A percentile compares a stretch with the other conserved stretches of the same genome.
These are phyloP conservation scores for Phialophora chinensis DNA, from an alignment of 2,329 filamentous ascomycete genomes.

Conservation along the genomic window DNA sequence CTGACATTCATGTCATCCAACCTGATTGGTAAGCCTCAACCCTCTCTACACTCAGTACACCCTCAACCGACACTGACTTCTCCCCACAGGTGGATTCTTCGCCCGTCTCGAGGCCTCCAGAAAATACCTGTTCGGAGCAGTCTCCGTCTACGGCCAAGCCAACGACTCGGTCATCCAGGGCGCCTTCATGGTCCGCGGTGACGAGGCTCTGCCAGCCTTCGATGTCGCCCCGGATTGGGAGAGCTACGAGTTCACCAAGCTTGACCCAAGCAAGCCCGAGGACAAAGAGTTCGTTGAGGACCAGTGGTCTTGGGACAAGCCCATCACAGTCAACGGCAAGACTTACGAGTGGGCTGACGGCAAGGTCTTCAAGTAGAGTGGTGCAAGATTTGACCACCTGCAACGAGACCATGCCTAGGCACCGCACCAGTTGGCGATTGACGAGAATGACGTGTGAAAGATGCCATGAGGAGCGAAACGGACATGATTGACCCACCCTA, in stretches of 20 bases:
- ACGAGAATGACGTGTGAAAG: neutral
- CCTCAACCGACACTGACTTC: slow-evolving; percentile 23
- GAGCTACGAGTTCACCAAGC: slow-evolving; percentile 95
- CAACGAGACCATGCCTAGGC: neutral
- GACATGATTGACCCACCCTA: neutral
- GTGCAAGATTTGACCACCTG: neutral
- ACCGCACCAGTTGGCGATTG: neutral
- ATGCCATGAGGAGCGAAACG: neutral
- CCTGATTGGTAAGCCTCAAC: slow-evolving; percentile 71
- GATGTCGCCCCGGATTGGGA: slow-evolving; percentile 97
- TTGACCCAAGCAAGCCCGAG: slow-evolving; percentile 83
- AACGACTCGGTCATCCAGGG: slow-evolving; percentile 91
- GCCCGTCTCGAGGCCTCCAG: slow-evolving; percentile 93
- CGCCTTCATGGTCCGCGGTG: slow-evolving; percentile 92
- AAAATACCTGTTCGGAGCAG: slow-evolving; percentile 95
- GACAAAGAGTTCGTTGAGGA: slow-evolving; percentile 85
- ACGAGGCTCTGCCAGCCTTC: slow-evolving; percentile 84
- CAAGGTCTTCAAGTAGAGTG: slow-evolving; percentile 96
- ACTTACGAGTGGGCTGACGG: slow-evolving; percentile 85
- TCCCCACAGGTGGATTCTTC: slow-evolving; percentile 78
- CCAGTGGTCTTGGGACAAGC: slow-evolving; percentile 92
- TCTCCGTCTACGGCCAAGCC: slow-evolving; percentile 85
- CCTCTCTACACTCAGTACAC: slow-evolving; percentile 22
- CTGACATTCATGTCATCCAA: slow-evolving; percentile 99
- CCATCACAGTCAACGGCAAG: slow-evolving; percentile 81